These are phyloP conservation scores for Eleusine coracana DNA, from an alignment of 176 grass and related monocot species.

Conservation along the genomic window DNA sequence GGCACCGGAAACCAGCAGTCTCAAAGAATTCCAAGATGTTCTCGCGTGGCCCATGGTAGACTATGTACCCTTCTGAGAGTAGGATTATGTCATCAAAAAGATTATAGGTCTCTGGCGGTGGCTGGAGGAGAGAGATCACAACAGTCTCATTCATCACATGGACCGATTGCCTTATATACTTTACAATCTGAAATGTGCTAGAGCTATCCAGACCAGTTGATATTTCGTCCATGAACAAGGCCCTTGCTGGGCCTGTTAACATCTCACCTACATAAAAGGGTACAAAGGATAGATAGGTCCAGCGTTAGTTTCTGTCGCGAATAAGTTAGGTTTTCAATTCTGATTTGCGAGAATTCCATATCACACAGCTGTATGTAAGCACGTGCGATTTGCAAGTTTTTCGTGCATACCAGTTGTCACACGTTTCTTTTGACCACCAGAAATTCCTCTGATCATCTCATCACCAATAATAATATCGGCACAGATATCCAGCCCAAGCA, in stretches of 20 bases:
- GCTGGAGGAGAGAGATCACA: constrained; percentile 72
- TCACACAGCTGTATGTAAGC: neutral
- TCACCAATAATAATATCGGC: constrained; percentile 68
- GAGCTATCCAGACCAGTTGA: constrained; percentile 80
- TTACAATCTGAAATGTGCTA: constrained; percentile 75
- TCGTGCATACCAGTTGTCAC: constrained; percentile 62
- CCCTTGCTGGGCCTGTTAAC: constrained; percentile 66
- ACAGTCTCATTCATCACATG: constrained; percentile 72
- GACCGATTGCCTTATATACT: constrained; percentile 61
- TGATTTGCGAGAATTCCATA: neutral
- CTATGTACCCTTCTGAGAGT: constrained; percentile 65
- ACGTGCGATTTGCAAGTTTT: neutral
- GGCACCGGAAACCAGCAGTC: constrained; percentile 57
- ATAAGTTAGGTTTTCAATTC: neutral
- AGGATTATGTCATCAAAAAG: constrained; percentile 75
- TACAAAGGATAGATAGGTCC: neutral
- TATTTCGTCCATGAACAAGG: constrained; percentile 85
- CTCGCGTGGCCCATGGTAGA: constrained; percentile 71
- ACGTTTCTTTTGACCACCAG: constrained; percentile 74
- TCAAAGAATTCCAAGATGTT: constrained; percentile 66
- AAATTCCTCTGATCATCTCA: constrained; percentile 81
- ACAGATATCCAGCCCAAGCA: constrained; percentile 70
- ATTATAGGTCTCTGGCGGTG: constrained; percentile 75
- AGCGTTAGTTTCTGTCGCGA: neutral
- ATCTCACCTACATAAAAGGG: constrained; percentile 56